Evolutionary conservation across 495 filamentous ascomycete genomes (phyloP), one percentile per base, ranked within the genome.

Genomic region (Umbilicaria muhlenbergii): DNA sequence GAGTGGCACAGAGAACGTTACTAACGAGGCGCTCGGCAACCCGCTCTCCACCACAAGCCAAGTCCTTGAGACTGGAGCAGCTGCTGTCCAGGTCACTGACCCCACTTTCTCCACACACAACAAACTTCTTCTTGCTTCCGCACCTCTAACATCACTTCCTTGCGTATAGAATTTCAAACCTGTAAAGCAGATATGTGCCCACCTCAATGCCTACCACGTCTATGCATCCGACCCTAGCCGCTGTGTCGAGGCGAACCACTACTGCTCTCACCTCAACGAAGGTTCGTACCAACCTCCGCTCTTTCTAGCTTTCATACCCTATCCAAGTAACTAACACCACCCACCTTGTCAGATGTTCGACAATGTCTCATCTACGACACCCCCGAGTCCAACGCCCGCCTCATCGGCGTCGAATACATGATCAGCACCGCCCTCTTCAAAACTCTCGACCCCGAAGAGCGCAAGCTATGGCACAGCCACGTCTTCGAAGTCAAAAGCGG

Each of bases 391-490:
- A 75, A 76, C 37, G 85, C 86, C 8, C 69, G 80, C 2, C 66
- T 94, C 11, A 78, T 94, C 47, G 86, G 87, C 33, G 68, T 94
- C 49, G 89, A 95, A 61, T 94, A 94, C 67, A 91, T 95, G 86
- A 81, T 94, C 54, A 75, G 76, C 3, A 75, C 77, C 0, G 60
- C 63, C 3, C 64, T 93, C 2, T 94, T 77, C 65, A 59, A 65
- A 10, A 77, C 72, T 0, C 75, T 95, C 0, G 65, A 72, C 6
- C 5, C 55, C 0, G 68, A 73, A 10, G 88, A 94, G 60, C 73
- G 77, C 11, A 67, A 70, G 45, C 71, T 85, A 14, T 92, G 83
- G 83, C 83, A 89, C 58, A 71, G 68, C 19, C 83, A 91, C 55
- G 82, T 83, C 24, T 93, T 80, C 58, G 87, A 94, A 53, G 84